Base-by-base conservation (phyloP, 345 rosid species). In the Melaleuca alternifolia region DNA sequence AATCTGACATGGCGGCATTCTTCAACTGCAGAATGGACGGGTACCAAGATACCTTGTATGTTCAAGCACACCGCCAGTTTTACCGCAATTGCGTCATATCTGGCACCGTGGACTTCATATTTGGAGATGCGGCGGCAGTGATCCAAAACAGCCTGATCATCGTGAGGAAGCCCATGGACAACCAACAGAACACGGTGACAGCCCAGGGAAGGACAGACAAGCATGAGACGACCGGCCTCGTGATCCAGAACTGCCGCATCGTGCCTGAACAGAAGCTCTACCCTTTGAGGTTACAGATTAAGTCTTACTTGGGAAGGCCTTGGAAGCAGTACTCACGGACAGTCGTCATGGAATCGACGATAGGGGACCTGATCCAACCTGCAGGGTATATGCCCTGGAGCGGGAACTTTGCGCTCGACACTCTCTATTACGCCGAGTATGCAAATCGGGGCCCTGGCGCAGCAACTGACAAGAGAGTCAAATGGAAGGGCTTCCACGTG, bases 191-290 rank as follows among this genome's bases (percentile, higher is more conserved):
- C 91, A 89, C 91, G 5, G 90, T 94, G 62, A 94, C 94, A 0
- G 95, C 95, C 12, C 93, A 92, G 0, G 94, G 94, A 5, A 88
- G 90, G 59, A 50, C 54, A 6, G 85, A 85, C 30, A 77, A 20
- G 79, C 85, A 82, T 5, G 89, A 88, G 91, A 89, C 53, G 82
- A 90, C 87, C 4, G 93, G 92, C 20, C 59, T 92, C 9, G 91
- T 93, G 6, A 92, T 93, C 87, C 95, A 94, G 23, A 92, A 93
- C 93, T 94, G 95, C 91, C 86, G 90, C 84, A 94, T 95, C 14
- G 96, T 93, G 44, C 91, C 95, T 0, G 94, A 93, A 65, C 88
- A 90, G 84, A 84, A 86, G 51, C 92, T 92, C 26, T 86, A 76
- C 44, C 88, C 92, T 0, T 81, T 61, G 14, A 91, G 92, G 62